These are phyloP conservation scores for Podospora tetraspora DNA, from an alignment of 495 filamentous ascomycete genomes.

Conservation along the genomic window DNA sequence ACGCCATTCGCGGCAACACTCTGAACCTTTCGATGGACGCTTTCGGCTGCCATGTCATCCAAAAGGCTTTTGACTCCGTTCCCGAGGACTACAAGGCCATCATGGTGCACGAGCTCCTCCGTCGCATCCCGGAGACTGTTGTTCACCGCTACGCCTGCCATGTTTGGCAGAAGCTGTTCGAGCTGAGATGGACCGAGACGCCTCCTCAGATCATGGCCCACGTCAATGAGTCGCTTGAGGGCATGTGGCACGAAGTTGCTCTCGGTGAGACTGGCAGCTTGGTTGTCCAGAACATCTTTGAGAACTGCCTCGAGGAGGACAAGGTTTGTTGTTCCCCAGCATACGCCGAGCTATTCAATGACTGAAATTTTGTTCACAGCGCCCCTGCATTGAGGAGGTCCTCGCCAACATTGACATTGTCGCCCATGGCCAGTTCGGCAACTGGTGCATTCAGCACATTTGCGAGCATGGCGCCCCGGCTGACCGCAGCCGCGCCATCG, in stretches of 20 bases:
- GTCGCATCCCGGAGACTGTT: constrained; percentile 94
- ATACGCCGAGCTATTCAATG: not conserved
- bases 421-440: constrained; percentile 97
- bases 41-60: constrained; percentile 96
- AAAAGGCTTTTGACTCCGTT: constrained; percentile 96
- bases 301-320: constrained; percentile 97
- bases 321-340: constrained; percentile 57
- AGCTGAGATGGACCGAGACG: constrained; percentile 88
- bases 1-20: constrained; percentile 91
- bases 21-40: constrained; percentile 94
- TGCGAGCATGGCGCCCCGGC: constrained; percentile 92
- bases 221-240: constrained; percentile 89
- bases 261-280: constrained; percentile 94
- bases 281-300: constrained; percentile 98
- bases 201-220: constrained; percentile 98
- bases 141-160: constrained; percentile 98
- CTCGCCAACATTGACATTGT: constrained; percentile 90
- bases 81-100: constrained; percentile 95
- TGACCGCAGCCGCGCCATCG: constrained; percentile 87
- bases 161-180: constrained; percentile 99
- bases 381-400: constrained; percentile 94
- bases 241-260: constrained; percentile 99
- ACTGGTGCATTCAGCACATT: constrained; percentile 99
- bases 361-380: constrained; percentile 51
- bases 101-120: constrained; percentile 95